Evolutionary conservation across 257 asterid genomes (phyloP).

Genomic region (Datura wrightii): DNA sequence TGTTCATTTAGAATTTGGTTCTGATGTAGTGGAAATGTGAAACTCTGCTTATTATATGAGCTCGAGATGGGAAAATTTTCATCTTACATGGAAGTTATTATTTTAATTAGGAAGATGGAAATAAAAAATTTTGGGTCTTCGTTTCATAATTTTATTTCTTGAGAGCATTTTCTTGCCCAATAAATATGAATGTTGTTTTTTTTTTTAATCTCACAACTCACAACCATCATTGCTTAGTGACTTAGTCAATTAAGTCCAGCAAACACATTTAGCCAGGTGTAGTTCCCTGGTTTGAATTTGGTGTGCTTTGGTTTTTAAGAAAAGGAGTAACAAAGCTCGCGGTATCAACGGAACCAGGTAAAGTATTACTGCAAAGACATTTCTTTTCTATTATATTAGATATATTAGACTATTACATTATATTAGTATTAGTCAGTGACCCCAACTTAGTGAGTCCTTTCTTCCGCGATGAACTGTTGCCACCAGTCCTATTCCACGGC

Average conservation of each 20-base stretch:
- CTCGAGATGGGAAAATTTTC: neutral
- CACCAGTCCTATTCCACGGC: no score
- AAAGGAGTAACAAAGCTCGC: neutral
- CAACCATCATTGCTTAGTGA: neutral
- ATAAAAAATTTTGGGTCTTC: neutral
- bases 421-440: no score
- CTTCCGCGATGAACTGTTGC: no score
- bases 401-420: no score
- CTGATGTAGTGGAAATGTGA: neutral
- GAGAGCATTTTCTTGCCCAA: conserved; percentile 2
- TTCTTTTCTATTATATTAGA: no score
- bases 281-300: conserved; percentile 19
- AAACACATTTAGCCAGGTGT: neutral
- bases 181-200: neutral
- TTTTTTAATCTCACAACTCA: neutral
- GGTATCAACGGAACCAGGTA: no score
- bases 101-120: neutral
- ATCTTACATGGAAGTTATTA: neutral
- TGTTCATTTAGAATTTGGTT: neutral
- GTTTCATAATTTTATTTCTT: neutral
- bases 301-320: neutral
- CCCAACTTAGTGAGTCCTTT: no score
- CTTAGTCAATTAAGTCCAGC: neutral
- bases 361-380: no score
- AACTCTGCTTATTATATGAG: neutral